Evolutionary conservation across 108 stramenopile genomes (phyloP).

Genomic region (Nitzschia putrida): DNA sequence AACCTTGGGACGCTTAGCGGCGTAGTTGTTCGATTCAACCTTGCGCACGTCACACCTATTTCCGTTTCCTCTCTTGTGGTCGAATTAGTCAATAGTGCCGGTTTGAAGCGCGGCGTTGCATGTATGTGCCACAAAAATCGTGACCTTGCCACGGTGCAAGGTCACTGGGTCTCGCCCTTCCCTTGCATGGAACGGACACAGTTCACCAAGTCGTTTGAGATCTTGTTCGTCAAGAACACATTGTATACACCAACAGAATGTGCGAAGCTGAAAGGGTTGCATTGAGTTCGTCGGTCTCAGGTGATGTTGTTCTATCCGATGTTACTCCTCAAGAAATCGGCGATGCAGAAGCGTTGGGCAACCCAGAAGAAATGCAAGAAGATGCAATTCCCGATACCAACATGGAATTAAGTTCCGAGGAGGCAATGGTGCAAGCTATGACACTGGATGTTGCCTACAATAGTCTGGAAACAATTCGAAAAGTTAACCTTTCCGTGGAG

Average conservation of each 20-base stretch:
- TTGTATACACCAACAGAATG: too few relatives aligned
- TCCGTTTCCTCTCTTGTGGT: too few relatives aligned
- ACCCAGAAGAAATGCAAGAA: background rate
- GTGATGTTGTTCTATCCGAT: background rate
- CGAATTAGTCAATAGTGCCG: too few relatives aligned
- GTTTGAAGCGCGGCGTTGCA: too few relatives aligned
- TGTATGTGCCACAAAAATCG: too few relatives aligned
- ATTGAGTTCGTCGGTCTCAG: too few relatives aligned
- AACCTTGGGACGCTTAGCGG: conserved; percentile 82
- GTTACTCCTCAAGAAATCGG: background rate
- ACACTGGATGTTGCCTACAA: conserved; percentile 64
- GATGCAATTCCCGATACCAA: background rate
- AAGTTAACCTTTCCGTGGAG: conserved; percentile 63
- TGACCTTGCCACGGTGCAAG: too few relatives aligned
- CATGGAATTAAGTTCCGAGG: background rate
- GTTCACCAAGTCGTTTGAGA: too few relatives aligned
- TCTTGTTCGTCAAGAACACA: too few relatives aligned
- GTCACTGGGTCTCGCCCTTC: too few relatives aligned
- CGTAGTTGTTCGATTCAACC: conserved; percentile 92
- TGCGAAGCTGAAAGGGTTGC: too few relatives aligned
- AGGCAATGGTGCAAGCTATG: conserved; percentile 31
- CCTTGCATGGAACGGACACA: too few relatives aligned
- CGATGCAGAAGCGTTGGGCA: background rate
- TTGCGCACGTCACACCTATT: conserved; percentile 54
- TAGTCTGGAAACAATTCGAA: conserved; percentile 58